phyloP scores from a whole-genome alignment of 768 basidiomycete species.

The Russula dissimulans region DNA sequence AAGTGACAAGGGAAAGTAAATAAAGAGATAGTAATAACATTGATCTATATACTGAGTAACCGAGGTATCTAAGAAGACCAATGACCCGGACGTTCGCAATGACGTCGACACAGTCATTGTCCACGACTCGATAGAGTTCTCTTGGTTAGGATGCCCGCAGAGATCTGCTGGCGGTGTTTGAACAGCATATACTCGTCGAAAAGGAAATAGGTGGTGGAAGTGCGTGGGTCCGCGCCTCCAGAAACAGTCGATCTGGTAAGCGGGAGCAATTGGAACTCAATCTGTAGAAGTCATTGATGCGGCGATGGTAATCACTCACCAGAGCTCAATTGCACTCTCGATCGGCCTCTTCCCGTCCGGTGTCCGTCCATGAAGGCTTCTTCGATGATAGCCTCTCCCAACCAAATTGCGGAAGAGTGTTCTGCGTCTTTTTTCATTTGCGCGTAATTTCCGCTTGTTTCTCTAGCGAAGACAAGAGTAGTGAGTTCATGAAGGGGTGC shows the following conservation, averaged over 20 bases:
- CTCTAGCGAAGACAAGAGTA: constrained; percentile 65
- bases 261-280: constrained; percentile 81
- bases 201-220: constrained; percentile 59
- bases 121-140: constrained; percentile 35
- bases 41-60: no score
- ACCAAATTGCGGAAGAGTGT: constrained; percentile 72
- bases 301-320: constrained; percentile 37
- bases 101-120: no score
- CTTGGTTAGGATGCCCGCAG: constrained; percentile 37
- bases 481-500: constrained; percentile 46
- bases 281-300: constrained; percentile 32
- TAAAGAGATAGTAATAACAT: no score
- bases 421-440: constrained; percentile 80
- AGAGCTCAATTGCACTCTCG: constrained; percentile 89
- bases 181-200: constrained; percentile 93
- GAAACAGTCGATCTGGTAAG: constrained; percentile 24
- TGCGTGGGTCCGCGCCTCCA: constrained; percentile 55
- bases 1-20: no score
- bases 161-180: constrained; percentile 75
- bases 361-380: constrained; percentile 81
- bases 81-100: no score
- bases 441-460: constrained; percentile 63
- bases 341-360: constrained; percentile 66
- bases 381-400: constrained; percentile 88
- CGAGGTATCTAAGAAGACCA: no score